Conservation (phyloP, 2,329 filamentous ascomycete genomes). For the Chrysosporium keratinophilum region DNA sequence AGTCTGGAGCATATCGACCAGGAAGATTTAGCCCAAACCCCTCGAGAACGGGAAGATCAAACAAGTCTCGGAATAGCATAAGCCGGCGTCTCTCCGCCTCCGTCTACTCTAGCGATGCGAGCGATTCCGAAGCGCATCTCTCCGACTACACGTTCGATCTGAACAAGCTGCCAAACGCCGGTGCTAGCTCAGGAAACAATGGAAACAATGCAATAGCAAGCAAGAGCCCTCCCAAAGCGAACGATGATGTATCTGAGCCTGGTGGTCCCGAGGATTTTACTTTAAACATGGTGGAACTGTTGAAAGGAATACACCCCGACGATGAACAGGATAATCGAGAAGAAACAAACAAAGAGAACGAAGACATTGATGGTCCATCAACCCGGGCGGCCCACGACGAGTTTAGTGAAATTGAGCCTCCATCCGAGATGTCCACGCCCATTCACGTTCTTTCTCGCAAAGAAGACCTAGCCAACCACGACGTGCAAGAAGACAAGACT, state of each 20-base stretch:
- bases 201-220: neutral
- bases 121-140: conserved; percentile 31
- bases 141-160: conserved; percentile 35
- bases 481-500: conserved; percentile 17
- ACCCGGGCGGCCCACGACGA: conserved; percentile 25
- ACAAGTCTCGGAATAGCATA: conserved; percentile 3
- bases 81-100: conserved; percentile 17
- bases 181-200: conserved; percentile 16
- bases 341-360: conserved; percentile 15
- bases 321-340: conserved; percentile 6
- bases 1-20: conserved; percentile 1
- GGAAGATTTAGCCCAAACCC: conserved; percentile 11
- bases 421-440: conserved; percentile 37
- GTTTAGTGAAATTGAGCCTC: conserved; percentile 35
- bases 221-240: conserved; percentile 15
- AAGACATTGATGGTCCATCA: conserved; percentile 24
- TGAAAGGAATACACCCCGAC: conserved; percentile 22
- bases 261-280: conserved; percentile 37
- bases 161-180: conserved; percentile 27
- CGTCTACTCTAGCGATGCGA: conserved; percentile 22
- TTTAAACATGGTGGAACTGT: conserved; percentile 33
- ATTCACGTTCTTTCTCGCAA: conserved; percentile 29
- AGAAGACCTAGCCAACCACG: conserved; percentile 18
- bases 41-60: neutral
- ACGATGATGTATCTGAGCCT: conserved; percentile 30